These are phyloP conservation scores for Paraconiothyrium brasiliense DNA, from an alignment of 2,329 filamentous ascomycete genomes.

Conservation along the genomic window DNA sequence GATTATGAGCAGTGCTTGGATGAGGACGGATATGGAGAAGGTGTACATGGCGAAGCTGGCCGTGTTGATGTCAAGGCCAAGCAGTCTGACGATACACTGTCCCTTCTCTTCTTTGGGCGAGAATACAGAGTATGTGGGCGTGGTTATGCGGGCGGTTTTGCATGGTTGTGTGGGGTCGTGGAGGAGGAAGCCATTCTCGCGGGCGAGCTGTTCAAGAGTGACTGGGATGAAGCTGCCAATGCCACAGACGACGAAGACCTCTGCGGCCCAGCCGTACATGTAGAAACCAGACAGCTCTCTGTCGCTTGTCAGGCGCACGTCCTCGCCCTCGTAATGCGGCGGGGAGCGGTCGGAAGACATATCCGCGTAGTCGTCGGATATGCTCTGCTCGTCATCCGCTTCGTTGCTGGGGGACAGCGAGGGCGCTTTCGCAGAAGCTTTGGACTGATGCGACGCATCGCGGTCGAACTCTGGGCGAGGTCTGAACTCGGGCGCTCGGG, in stretches of 20 bases:
- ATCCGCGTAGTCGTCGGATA: conserved; percentile 39
- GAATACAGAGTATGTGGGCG: conserved; percentile 32
- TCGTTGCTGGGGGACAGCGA: conserved; percentile 52
- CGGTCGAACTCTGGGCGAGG: conserved; percentile 38
- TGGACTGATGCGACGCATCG: conserved; percentile 46
- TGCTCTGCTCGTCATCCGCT: conserved; percentile 56
- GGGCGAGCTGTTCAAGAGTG: conserved; percentile 88
- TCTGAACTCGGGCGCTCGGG: conserved; percentile 34
- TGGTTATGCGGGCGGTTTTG: conserved; percentile 66
- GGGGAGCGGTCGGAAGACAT: conserved; percentile 44
- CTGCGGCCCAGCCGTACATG: conserved; percentile 93
- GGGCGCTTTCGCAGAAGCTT: conserved; percentile 38
- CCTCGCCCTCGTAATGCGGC: conserved; percentile 79
- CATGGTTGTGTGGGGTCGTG: conserved; percentile 80
- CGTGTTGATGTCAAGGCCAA: conserved; percentile 90
- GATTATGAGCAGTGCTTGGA: conserved; percentile 91
- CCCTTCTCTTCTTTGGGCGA: conserved; percentile 40
- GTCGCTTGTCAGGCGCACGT: conserved; percentile 84
- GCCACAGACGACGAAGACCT: conserved; percentile 94
- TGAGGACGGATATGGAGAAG: conserved; percentile 88
- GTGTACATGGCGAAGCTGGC: conserved; percentile 99
- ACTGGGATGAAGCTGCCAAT: conserved; percentile 91
- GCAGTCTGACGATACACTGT: conserved; percentile 83
- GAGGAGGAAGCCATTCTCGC: conserved; percentile 88
- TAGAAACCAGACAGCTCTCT: conserved; percentile 96